phyloP scores from a whole-genome alignment of 345 rosid genomes.

The Corymbia maculata region DNA sequence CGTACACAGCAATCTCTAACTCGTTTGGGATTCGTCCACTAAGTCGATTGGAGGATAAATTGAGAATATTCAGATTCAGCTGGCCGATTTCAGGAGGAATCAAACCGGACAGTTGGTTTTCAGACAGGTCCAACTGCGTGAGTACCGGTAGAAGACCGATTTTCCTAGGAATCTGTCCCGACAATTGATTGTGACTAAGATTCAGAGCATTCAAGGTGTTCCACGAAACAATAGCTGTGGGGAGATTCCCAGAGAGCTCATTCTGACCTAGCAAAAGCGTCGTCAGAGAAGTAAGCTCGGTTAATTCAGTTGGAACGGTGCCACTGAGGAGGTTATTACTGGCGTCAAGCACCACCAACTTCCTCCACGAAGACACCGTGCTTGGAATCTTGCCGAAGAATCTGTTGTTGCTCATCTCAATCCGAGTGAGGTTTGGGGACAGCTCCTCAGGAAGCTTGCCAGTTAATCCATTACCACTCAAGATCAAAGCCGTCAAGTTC shows the following conservation, averaged over 20 bases:
- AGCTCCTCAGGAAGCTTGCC: constrained; percentile 40
- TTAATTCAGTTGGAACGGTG: constrained; percentile 27
- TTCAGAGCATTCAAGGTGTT: constrained; percentile 15
- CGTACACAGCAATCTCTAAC: constrained; percentile 29
- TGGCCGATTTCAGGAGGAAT: constrained; percentile 35
- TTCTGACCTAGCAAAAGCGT: constrained; percentile 36
- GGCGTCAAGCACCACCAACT: constrained; percentile 24
- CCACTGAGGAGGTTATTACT: constrained; percentile 42
- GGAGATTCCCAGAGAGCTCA: constrained; percentile 39
- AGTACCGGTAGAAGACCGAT: constrained; percentile 26
- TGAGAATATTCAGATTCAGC: constrained; percentile 8
- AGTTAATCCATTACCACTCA: constrained; percentile 25
- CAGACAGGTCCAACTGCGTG: constrained; percentile 30
- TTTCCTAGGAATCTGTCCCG: constrained; percentile 31
- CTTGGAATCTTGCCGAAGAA: constrained; percentile 39
- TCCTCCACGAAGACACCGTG: constrained; percentile 23
- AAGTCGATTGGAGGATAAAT: constrained; percentile 51
- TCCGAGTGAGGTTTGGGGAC: constrained; percentile 12
- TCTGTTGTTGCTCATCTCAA: constrained; percentile 34
- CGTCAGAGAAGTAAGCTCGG: constrained; percentile 20
- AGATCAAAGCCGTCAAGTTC: constrained; percentile 5
- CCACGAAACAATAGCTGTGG: constrained; percentile 35
- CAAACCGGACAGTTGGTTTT: constrained; percentile 32
- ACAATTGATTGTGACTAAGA: constrained; percentile 35
- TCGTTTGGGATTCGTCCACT: constrained; percentile 29